These are phyloP conservation scores for Haplosporangium gracile DNA, from an alignment of 192 early-diverging fungal species.

Conservation along the genomic window DNA sequence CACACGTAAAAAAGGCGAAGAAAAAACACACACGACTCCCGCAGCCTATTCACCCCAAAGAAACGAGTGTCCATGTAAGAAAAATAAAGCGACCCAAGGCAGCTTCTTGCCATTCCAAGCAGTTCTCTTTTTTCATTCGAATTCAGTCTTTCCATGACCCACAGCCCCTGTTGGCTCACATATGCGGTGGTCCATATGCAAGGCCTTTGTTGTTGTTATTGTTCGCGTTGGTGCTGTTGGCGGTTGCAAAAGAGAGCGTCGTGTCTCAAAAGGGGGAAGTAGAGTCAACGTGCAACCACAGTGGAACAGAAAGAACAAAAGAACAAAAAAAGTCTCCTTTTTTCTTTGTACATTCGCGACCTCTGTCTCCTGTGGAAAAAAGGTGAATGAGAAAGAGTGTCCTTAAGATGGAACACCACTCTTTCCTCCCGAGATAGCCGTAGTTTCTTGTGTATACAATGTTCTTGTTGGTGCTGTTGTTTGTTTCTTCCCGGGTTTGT, in stretches of 20 bases:
- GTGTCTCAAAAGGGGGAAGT: slow-evolving; percentile 3
- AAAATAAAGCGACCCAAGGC: background rate
- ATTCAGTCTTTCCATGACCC: background rate
- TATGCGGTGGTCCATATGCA: background rate
- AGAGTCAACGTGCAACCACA: slow-evolving; percentile 3
- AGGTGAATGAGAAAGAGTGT: background rate
- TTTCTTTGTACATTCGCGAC: background rate
- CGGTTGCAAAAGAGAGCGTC: slow-evolving; percentile 1
- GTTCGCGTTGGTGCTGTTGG: background rate
- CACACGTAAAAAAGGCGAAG: background rate
- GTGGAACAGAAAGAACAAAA: background rate
- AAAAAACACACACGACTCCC: background rate
- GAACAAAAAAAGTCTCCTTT: background rate
- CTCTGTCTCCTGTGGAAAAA: background rate
- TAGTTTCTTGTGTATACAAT: background rate
- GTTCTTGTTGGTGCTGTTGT: background rate
- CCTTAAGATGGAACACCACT: background rate
- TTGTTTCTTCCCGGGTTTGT: background rate
- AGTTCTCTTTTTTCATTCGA: background rate
- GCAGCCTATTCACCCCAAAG: background rate
- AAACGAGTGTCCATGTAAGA: background rate
- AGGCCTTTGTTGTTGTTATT: background rate
- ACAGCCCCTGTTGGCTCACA: background rate
- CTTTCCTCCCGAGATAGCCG: background rate
- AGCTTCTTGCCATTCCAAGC: background rate